These are phyloP conservation scores for Trametopsis cervina DNA, from an alignment of 768 basidiomycete genomes.

Conservation along the genomic window DNA sequence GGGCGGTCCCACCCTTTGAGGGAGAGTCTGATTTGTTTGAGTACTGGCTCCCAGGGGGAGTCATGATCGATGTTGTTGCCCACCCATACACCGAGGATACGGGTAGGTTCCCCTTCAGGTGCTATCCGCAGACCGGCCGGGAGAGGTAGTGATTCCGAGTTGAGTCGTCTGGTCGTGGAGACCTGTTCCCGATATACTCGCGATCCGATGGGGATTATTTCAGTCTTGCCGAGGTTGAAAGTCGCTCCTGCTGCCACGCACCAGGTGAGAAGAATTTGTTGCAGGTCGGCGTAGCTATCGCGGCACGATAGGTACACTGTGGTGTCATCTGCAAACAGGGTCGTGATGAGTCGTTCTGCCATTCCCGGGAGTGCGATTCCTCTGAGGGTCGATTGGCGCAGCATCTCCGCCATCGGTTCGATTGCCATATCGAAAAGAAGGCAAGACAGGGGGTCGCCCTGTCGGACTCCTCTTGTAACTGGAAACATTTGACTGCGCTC, in stretches of 20 bases:
- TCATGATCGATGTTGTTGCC: constrained; percentile 13
- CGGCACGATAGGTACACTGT: constrained; percentile 11
- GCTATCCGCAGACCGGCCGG: neutral
- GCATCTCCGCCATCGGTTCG: constrained; percentile 14
- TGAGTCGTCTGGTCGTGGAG: neutral
- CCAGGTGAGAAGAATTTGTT: constrained; percentile 16
- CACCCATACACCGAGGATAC: constrained; percentile 15
- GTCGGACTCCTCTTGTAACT: constrained; percentile 15
- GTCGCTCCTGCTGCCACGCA: constrained; percentile 19
- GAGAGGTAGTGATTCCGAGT: neutral
- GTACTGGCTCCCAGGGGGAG: constrained; percentile 3
- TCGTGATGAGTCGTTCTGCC: constrained; percentile 11
- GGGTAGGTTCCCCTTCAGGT: neutral
- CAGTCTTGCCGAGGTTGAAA: constrained; percentile 21
- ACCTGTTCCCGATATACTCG: neutral
- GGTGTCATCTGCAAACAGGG: constrained; percentile 25
- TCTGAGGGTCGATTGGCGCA: neutral
- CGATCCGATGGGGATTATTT: constrained; percentile 17
- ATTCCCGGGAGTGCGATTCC: neutral
- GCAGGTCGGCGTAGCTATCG: constrained; percentile 15
- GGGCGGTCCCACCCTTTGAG: constrained; percentile 12
- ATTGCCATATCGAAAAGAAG: constrained; percentile 18
- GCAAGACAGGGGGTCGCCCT: constrained; percentile 20
- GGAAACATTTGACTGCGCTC: neutral
- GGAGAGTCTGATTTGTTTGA: constrained; percentile 16